phyloP scores from a whole-genome alignment of 1,284 basidiomycete species.

The Gomphus bonarii region DNA sequence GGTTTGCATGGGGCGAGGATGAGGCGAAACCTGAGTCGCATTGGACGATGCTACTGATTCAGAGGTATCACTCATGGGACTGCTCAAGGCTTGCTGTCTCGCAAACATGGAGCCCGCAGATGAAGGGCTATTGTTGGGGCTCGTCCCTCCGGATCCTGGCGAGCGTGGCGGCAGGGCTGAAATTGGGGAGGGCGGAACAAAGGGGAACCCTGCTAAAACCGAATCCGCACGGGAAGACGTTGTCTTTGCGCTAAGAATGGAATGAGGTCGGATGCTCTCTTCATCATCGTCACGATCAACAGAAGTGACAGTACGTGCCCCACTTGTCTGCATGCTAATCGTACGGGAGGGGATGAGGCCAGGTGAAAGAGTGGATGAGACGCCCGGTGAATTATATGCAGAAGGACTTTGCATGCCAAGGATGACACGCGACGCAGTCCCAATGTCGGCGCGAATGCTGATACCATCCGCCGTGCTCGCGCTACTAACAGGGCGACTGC shows the following conservation, averaged over 20 bases:
- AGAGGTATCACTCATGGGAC: not conserved
- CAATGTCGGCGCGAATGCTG: slow-evolving; percentile 44
- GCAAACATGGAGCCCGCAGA: slow-evolving; percentile 11
- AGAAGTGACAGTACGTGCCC: slow-evolving; percentile 1
- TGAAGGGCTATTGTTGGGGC: slow-evolving; percentile 40
- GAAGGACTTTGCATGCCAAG: slow-evolving; percentile 30
- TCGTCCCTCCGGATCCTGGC: slow-evolving; percentile 45
- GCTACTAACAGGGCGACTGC: slow-evolving; percentile 1
- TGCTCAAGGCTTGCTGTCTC: slow-evolving; percentile 7
- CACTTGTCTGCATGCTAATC: slow-evolving; percentile 8
- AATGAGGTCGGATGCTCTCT: slow-evolving; percentile 7
- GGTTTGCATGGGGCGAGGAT: not conserved
- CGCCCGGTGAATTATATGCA: slow-evolving; percentile 15
- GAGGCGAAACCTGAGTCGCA: slow-evolving; percentile 17
- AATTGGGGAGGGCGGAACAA: slow-evolving; percentile 76
- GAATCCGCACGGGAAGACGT: slow-evolving; percentile 39
- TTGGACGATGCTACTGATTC: slow-evolving; percentile 9
- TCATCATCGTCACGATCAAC: slow-evolving; percentile 8
- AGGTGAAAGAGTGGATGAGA: slow-evolving; percentile 20
- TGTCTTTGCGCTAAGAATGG: slow-evolving; percentile 8
- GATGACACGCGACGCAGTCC: slow-evolving; percentile 53
- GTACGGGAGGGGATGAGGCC: not conserved
- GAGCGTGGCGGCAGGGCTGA: slow-evolving; percentile 64
- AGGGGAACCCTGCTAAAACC: slow-evolving; percentile 74
- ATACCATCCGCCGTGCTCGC: slow-evolving; percentile 49